Conservation (phyloP, 1,139 yeast species). For the Pichia cactophila region DNA sequence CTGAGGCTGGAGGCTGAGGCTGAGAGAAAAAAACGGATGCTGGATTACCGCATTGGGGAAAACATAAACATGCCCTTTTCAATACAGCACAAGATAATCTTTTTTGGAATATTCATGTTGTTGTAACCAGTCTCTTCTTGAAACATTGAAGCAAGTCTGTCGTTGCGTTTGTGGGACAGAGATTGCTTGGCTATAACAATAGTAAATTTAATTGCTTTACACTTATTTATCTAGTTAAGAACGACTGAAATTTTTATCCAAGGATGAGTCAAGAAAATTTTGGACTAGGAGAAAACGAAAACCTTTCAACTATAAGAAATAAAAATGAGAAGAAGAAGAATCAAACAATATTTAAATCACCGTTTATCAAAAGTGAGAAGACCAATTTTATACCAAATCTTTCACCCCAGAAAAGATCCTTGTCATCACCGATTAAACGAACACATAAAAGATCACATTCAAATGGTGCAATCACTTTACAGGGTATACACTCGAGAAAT, state of each 20-base stretch:
- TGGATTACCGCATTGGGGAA: conserved; percentile 1
- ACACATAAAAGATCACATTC: not conserved
- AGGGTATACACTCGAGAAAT: conserved; percentile 1
- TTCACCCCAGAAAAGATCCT: not conserved
- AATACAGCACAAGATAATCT: not conserved
- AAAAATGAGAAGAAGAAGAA: not conserved
- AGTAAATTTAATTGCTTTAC: not conserved
- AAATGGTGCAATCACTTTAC: not conserved
- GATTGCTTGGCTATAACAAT: not conserved
- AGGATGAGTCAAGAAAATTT: not conserved
- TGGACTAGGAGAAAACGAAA: not conserved
- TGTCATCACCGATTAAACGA: conserved; percentile 8
- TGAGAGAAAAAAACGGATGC: not conserved
- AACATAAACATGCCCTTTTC: not conserved
- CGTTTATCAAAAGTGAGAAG: not conserved
- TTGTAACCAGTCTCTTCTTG: not conserved
- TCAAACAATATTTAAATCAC: not conserved
- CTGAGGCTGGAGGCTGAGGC: too few relatives aligned
- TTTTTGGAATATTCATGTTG: not conserved
- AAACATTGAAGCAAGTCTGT: not conserved
- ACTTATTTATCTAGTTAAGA: not conserved
- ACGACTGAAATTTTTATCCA: not conserved
- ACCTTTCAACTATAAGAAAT: not conserved
- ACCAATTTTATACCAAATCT: conserved; percentile 3
- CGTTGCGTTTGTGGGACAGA: not conserved